These are phyloP conservation scores for Colletotrichum eleusines DNA, from an alignment of 2,329 filamentous ascomycete species.

Conservation along the genomic window DNA sequence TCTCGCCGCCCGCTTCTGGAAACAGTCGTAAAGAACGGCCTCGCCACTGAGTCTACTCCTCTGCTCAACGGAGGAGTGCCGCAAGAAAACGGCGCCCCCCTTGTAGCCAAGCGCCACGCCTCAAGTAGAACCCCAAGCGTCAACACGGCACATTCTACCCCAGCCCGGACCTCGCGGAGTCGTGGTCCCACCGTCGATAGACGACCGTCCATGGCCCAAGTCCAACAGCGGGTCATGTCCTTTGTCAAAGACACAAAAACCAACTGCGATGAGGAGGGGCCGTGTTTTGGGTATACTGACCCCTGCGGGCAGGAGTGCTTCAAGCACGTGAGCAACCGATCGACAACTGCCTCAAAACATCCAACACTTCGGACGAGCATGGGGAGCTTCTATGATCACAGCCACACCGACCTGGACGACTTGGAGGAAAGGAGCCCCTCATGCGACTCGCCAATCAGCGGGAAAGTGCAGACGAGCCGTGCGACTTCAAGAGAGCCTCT, in stretches of 20 bases:
- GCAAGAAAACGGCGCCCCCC: constrained; percentile 46
- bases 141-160: constrained; percentile 23
- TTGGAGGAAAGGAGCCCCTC: constrained; percentile 47
- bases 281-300: constrained; percentile 74
- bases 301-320: constrained; percentile 76
- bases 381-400: constrained; percentile 49
- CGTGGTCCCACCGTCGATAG: constrained; percentile 52
- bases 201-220: constrained; percentile 65
- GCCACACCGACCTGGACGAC: constrained; percentile 49
- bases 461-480: constrained; percentile 52
- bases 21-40: constrained; percentile 38
- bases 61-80: constrained; percentile 53
- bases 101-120: constrained; percentile 47
- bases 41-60: constrained; percentile 61
- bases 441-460: constrained; percentile 49
- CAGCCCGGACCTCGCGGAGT: constrained; percentile 41
- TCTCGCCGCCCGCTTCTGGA: constrained; percentile 45
- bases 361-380: constrained; percentile 58
- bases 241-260: constrained; percentile 75
- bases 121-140: constrained; percentile 48
- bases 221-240: constrained; percentile 70
- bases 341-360: constrained; percentile 50
- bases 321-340: constrained; percentile 64
- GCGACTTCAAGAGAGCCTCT: constrained; percentile 56
- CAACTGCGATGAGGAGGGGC: constrained; percentile 71